Percentiles rank a stretch among this genome's conserved stretches.
Conservation (phyloP, 345 rosid genomes). For the Euphorbia lathyris region DNA sequence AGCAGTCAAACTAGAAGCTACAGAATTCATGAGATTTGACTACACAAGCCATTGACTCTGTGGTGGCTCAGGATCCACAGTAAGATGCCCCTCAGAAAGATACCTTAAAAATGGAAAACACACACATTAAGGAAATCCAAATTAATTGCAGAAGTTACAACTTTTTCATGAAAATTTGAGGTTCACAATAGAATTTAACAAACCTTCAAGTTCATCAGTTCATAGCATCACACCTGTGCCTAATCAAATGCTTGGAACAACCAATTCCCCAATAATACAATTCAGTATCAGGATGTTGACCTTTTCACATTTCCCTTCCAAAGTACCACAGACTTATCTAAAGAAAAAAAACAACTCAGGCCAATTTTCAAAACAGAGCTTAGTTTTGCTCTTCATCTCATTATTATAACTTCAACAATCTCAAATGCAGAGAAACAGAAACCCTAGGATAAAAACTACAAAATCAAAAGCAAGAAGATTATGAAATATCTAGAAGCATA, state of each 20-base stretch:
- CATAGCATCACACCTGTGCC: too few relatives aligned
- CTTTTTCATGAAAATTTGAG: too few relatives aligned
- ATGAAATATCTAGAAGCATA: not conserved
- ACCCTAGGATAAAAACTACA: not conserved
- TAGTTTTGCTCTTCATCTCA: not conserved
- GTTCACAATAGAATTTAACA: too few relatives aligned
- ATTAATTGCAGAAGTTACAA: not conserved
- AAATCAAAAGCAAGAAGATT: not conserved
- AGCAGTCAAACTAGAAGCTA: conserved; percentile 46
- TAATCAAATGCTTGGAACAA: too few relatives aligned
- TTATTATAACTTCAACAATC: not conserved
- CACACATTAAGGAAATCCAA: not conserved
- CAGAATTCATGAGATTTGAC: conserved; percentile 59
- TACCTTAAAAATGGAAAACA: conserved; percentile 45
- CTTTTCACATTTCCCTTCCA: not conserved
- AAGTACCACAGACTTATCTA: not conserved
- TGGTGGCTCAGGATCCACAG: conserved; percentile 94
- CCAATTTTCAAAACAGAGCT: not conserved
- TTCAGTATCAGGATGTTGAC: too few relatives aligned
- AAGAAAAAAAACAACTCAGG: not conserved
- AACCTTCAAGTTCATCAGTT: too few relatives aligned
- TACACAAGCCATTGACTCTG: conserved; percentile 82
- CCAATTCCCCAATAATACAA: too few relatives aligned
- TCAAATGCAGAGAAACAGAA: not conserved
- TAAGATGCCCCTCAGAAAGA: conserved; percentile 90